These are phyloP conservation scores for Entophlyctis luteolus DNA, from an alignment of 192 early-diverging fungal genomes.

Conservation along the genomic window DNA sequence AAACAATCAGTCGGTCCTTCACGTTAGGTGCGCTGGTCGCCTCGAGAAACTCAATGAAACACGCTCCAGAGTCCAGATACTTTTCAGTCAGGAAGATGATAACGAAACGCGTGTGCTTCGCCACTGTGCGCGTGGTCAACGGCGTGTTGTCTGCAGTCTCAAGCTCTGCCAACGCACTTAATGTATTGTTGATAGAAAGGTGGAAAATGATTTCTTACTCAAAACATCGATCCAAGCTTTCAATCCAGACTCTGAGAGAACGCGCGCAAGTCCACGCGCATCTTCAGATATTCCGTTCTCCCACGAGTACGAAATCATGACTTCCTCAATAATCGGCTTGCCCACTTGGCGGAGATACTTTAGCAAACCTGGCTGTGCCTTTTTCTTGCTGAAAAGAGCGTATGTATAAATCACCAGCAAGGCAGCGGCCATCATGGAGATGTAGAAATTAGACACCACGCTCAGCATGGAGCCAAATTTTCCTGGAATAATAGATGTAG, in stretches of 20 bases:
- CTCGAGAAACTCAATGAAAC: conserved; percentile 16
- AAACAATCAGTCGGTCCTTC: conserved; percentile 9
- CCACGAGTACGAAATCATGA: conserved; percentile 17
- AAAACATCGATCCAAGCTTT: conserved; percentile 5
- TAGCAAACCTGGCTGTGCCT: not conserved
- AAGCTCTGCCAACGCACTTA: not conserved
- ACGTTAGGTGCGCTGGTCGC: not conserved
- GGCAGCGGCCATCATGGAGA: not conserved
- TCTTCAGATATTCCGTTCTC: not conserved
- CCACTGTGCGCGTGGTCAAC: conserved; percentile 5
- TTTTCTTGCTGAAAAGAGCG: not conserved
- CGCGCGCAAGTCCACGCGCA: conserved; percentile 11
- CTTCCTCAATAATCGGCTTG: not conserved
- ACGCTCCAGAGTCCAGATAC: not conserved
- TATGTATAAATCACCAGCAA: not conserved
- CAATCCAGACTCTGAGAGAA: not conserved
- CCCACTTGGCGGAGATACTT: conserved; percentile 9
- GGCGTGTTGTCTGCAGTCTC: conserved; percentile 5
- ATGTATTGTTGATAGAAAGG: not conserved
- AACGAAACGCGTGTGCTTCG: conserved; percentile 14
- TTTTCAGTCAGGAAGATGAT: conserved; percentile 11
- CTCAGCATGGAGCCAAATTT: not conserved
- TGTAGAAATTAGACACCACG: not conserved
- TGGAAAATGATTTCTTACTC: not conserved
- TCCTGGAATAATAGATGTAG: not conserved